A percentile compares a stretch with the other conserved stretches of the same genome.
phyloP scores from a whole-genome alignment of 805 yeast genomes.

The Saccharomycopsis lassenensis region DNA sequence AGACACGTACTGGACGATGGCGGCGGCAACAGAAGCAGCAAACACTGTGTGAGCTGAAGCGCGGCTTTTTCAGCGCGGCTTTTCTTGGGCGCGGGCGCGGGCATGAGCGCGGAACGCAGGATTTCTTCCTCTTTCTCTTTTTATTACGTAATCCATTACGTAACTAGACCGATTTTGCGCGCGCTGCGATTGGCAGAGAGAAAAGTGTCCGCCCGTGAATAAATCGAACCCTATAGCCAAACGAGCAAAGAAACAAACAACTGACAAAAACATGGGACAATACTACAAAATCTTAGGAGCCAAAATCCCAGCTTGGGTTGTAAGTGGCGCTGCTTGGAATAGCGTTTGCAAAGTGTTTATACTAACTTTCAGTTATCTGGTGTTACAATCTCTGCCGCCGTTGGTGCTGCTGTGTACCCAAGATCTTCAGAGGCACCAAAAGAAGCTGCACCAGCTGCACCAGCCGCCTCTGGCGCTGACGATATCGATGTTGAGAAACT shows the following conservation, averaged over 20 bases:
- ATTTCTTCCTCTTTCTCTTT: no score
- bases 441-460: constrained; percentile 20
- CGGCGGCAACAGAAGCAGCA: constrained; percentile 5
- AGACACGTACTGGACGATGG: constrained; percentile 50
- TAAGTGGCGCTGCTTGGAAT: constrained; percentile 4
- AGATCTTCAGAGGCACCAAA: constrained; percentile 20
- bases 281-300: constrained; percentile 18
- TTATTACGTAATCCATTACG: no score
- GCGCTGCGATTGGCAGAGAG: no score
- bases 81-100: background rate
- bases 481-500: constrained; percentile 27
- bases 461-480: constrained; percentile 22
- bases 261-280: constrained; percentile 12
- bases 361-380: constrained; percentile 23
- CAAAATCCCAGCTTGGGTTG: constrained; percentile 18
- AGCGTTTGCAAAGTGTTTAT: background rate
- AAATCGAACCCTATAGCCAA: constrained; percentile 1
- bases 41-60: background rate
- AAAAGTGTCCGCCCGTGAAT: no score
- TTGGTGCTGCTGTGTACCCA: constrained; percentile 24
- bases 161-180: no score
- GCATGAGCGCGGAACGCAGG: no score
- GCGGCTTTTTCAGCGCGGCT: background rate
- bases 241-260: no score
- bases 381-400: constrained; percentile 25